A percentile compares a stretch with the other conserved stretches of the same genome.
Evolutionary conservation across 163 green algal genomes (phyloP).

Genomic region (Chloroidium sp.): DNA sequence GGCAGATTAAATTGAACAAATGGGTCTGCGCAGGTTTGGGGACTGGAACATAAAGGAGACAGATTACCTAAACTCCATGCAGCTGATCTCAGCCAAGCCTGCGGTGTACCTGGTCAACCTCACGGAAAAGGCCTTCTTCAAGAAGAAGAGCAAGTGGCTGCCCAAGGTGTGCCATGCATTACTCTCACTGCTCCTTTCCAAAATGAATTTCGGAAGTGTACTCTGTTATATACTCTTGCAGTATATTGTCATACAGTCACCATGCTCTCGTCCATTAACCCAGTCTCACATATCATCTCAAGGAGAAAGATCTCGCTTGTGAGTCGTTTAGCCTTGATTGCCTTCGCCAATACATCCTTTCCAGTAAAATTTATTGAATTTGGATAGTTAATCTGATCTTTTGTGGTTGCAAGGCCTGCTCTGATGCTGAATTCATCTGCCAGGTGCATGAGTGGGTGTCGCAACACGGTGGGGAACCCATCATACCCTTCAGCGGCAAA

Average conservation of each 20-base stretch:
- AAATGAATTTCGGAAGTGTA: too few relatives aligned
- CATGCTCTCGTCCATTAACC: too few relatives aligned
- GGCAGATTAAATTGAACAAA: too few relatives aligned
- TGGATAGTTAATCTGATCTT: slow-evolving; percentile 11
- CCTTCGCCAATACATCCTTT: too few relatives aligned
- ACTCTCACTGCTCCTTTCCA: too few relatives aligned
- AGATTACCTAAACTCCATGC: slow-evolving; percentile 53
- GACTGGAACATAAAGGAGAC: slow-evolving; percentile 78
- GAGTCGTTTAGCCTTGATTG: too few relatives aligned
- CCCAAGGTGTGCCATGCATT: slow-evolving; percentile 34
- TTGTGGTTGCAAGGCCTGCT: background rate
- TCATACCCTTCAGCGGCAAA: slow-evolving; percentile 83
- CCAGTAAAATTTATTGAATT: too few relatives aligned
- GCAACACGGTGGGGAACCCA: slow-evolving; percentile 66
- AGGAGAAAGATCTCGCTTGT: too few relatives aligned
- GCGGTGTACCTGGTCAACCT: slow-evolving; percentile 91
- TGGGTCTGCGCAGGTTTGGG: slow-evolving; percentile 39
- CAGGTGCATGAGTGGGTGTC: slow-evolving; percentile 30
- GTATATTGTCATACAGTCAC: too few relatives aligned
- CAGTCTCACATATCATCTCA: too few relatives aligned
- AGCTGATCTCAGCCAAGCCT: slow-evolving; percentile 90
- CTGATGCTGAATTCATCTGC: too few relatives aligned
- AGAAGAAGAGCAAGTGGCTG: slow-evolving; percentile 92
- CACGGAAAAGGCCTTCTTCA: slow-evolving; percentile 76
- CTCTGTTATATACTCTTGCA: too few relatives aligned